These are phyloP conservation scores for Pseudonitzschia delicatissima DNA, from an alignment of 108 stramenopile genomes.

Conservation along the genomic window DNA sequence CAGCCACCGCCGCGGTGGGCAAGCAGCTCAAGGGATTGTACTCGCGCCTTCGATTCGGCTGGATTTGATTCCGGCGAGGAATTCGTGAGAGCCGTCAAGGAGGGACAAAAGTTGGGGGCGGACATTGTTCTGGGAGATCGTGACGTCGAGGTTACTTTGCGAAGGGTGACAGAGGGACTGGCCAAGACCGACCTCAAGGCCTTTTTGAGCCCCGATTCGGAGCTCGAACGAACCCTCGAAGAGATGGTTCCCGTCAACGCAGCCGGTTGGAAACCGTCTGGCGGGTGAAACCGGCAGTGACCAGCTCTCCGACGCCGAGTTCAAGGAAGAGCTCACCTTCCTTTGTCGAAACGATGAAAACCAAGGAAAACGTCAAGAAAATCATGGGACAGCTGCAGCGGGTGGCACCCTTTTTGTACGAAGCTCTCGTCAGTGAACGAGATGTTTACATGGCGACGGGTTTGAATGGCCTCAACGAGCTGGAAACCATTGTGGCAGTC, in stretches of 20 bases:
- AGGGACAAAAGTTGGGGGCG: conserved; percentile 55
- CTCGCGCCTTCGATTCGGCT: conserved; percentile 48
- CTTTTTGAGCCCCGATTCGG: conserved; percentile 44
- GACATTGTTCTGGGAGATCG: conserved; percentile 76
- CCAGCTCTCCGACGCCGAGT: conserved; percentile 20
- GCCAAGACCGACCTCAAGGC: conserved; percentile 55
- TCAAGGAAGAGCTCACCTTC: conserved; percentile 46
- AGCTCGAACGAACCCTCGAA: conserved; percentile 44
- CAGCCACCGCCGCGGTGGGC: conserved; percentile 34
- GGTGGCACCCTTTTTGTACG: conserved; percentile 61
- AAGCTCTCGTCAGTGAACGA: conserved; percentile 71
- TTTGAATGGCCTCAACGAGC: conserved; percentile 46
- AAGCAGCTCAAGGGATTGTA: conserved; percentile 67
- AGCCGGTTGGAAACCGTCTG: background rate
- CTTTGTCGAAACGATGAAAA: conserved; percentile 54
- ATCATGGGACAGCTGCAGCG: conserved; percentile 55
- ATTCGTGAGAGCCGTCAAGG: conserved; percentile 63
- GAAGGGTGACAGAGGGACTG: conserved; percentile 58
- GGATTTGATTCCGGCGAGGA: conserved; percentile 76
- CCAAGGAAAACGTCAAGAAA: conserved; percentile 46
- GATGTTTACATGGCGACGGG: conserved; percentile 81
- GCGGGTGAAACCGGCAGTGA: background rate
- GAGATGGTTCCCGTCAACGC: conserved; percentile 19
- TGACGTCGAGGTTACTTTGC: conserved; percentile 70
- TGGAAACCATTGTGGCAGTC: conserved; percentile 63